phyloP scores from a whole-genome alignment of 352 stramenopile genomes.

The Paralagenidium karlingii region DNA sequence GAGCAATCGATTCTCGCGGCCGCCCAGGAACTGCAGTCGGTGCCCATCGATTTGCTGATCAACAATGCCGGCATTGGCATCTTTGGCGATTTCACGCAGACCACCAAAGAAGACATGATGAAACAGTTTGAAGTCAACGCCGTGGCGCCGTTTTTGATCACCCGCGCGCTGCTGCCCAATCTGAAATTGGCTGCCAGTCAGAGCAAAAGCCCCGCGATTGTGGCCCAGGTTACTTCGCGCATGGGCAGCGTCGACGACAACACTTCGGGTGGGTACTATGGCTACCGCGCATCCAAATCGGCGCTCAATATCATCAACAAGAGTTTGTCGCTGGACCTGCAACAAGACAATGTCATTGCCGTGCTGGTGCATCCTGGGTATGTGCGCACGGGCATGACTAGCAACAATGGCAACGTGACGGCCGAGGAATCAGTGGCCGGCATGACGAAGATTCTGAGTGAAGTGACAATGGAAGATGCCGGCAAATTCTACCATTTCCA shows the following conservation, averaged over 20 bases:
- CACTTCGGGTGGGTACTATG: slow-evolving; percentile 40
- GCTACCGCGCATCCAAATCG: slow-evolving; percentile 68
- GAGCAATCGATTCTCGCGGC: slow-evolving; percentile 31
- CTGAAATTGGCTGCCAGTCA: slow-evolving; percentile 18
- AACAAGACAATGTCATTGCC: slow-evolving; percentile 33
- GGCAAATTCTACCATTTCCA: slow-evolving; percentile 38
- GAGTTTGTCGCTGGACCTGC: slow-evolving; percentile 34
- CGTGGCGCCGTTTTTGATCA: slow-evolving; percentile 49
- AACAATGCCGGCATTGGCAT: slow-evolving; percentile 56
- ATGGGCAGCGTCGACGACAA: slow-evolving; percentile 56
- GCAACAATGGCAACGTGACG: slow-evolving; percentile 23
- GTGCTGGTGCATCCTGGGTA: slow-evolving; percentile 50
- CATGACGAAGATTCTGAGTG: slow-evolving; percentile 37
- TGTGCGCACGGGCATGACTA: slow-evolving; percentile 45
- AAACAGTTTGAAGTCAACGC: slow-evolving; percentile 64
- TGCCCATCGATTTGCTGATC: slow-evolving; percentile 49
- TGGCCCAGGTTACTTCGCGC: slow-evolving; percentile 40
- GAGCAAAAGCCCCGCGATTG: slow-evolving; percentile 20
- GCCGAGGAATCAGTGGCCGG: slow-evolving; percentile 27
- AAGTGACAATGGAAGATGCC: slow-evolving; percentile 32
- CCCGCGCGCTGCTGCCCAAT: slow-evolving; percentile 41
- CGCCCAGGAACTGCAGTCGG: slow-evolving; percentile 19
- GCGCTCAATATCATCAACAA: slow-evolving; percentile 70
- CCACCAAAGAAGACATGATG: slow-evolving; percentile 41
- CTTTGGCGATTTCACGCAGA: slow-evolving; percentile 11